Evolutionary conservation across 2,329 filamentous ascomycete species (phyloP).

Genomic region (Trichophyton simii): DNA sequence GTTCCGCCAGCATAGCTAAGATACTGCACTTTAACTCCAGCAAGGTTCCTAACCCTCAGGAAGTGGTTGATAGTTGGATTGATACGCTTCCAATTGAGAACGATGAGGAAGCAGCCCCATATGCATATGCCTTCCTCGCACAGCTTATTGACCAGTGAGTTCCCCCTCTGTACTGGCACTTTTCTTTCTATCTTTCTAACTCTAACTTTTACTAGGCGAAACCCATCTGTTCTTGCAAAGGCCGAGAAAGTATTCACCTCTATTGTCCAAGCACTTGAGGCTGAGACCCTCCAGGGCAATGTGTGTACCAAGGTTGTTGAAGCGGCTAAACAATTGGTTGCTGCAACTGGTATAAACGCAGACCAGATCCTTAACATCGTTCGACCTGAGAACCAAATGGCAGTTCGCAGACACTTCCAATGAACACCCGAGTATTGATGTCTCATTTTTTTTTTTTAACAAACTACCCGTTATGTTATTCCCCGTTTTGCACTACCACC

Average conservation of each 20-base stretch:
- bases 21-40: constrained; percentile 79
- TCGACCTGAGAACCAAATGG: constrained; percentile 65
- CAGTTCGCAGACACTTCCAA: constrained; percentile 65
- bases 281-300: constrained; percentile 76
- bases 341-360: constrained; percentile 60
- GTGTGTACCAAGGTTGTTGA: constrained; percentile 64
- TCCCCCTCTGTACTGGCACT: constrained; percentile 3
- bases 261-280: constrained; percentile 79
- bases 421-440: constrained; percentile 26
- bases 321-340: constrained; percentile 66
- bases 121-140: constrained; percentile 83
- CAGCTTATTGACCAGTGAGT: constrained; percentile 91
- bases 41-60: constrained; percentile 63
- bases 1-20: constrained; percentile 91
- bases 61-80: constrained; percentile 73
- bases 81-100: constrained; percentile 83
- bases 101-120: constrained; percentile 93
- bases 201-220: constrained; percentile 50
- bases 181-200: constrained; percentile 10
- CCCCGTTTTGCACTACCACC: background rate
- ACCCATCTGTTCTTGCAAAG: constrained; percentile 65
- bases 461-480: background rate
- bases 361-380: constrained; percentile 58
- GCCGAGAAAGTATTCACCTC: constrained; percentile 71
- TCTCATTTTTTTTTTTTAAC: background rate